phyloP scores from a whole-genome alignment of 805 yeast species.

The Zygosaccharomyces kombuchaensis region DNA sequence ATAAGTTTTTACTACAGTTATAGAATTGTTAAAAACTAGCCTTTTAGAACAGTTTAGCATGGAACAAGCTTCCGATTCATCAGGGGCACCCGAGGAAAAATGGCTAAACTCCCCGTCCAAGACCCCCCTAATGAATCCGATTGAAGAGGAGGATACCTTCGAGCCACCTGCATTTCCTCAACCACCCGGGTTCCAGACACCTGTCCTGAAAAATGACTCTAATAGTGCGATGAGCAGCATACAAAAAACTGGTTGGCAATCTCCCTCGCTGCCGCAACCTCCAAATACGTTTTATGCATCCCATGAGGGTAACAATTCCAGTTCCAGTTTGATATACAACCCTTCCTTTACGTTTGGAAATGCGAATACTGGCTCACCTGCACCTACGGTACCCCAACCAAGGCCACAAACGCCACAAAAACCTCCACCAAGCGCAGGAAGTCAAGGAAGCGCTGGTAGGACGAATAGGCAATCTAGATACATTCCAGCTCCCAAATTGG shows the following conservation, averaged over 20 bases:
- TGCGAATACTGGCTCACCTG: not conserved
- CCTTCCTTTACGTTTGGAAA: constrained; percentile 34
- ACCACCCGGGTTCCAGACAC: constrained; percentile 19
- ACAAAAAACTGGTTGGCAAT: constrained; percentile 17
- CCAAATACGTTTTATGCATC: constrained; percentile 23
- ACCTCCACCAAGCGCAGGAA: not conserved
- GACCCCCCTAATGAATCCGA: constrained; percentile 29
- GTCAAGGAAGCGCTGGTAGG: constrained; percentile 5
- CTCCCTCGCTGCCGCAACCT: constrained; percentile 17
- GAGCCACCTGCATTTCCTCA: constrained; percentile 1
- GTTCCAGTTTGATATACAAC: constrained; percentile 33
- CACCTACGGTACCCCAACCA: not conserved
- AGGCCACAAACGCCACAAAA: constrained; percentile 5
- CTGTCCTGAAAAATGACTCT: constrained; percentile 3
- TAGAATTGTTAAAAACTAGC: not conserved
- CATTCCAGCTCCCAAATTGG: constrained; percentile 31
- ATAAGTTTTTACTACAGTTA: not conserved
- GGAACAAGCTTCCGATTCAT: not conserved
- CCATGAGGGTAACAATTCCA: constrained; percentile 32
- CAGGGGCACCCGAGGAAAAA: not conserved
- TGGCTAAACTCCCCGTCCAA: not conserved
- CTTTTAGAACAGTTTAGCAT: not conserved
- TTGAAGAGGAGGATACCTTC: constrained; percentile 24
- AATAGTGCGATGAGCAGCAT: constrained; percentile 1
- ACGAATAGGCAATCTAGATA: constrained; percentile 30